A percentile compares a stretch with the other conserved stretches of the same genome.
Conservation (phyloP, 2,329 filamentous ascomycete species). For the Beauveria sp. region DNA sequence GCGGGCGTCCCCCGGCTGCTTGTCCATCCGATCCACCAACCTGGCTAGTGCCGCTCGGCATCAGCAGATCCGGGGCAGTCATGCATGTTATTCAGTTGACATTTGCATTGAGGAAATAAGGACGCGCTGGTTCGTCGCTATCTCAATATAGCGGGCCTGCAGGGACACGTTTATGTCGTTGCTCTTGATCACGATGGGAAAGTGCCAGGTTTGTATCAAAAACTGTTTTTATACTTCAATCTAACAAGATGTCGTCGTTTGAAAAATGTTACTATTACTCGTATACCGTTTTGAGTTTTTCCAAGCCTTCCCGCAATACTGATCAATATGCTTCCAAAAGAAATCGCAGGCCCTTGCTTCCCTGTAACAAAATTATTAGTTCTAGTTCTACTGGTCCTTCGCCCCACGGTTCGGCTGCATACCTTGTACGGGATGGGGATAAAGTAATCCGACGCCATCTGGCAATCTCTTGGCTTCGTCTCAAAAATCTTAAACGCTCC, state of each 20-base stretch:
- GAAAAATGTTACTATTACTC: too few relatives aligned
- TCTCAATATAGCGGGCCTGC: too few relatives aligned
- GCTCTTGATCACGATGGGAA: too few relatives aligned
- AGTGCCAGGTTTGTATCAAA: neutral
- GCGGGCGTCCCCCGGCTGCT: neutral
- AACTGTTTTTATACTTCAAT: neutral
- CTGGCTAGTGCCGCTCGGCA: neutral
- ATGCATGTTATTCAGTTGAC: neutral
- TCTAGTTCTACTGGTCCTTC: neutral
- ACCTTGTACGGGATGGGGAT: slow-evolving; percentile 32
- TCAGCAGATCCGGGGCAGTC: neutral
- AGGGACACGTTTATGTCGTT: too few relatives aligned
- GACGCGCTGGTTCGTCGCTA: neutral
- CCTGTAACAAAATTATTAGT: slow-evolving; percentile 14
- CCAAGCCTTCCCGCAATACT: neutral
- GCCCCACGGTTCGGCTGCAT: neutral
- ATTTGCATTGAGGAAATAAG: neutral
- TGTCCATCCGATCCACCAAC: slow-evolving; percentile 1
- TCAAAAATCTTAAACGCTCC: slow-evolving; percentile 29
- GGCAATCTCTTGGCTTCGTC: slow-evolving; percentile 26
- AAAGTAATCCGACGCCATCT: slow-evolving; percentile 31
- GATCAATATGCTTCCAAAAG: slow-evolving; percentile 19
- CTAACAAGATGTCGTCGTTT: too few relatives aligned
- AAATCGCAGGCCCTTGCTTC: slow-evolving; percentile 27
- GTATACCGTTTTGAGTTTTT: too few relatives aligned